Evolutionary conservation across 2,329 filamentous ascomycete species (phyloP).

Genomic region (Magnaporthiopsis incrustans): DNA sequence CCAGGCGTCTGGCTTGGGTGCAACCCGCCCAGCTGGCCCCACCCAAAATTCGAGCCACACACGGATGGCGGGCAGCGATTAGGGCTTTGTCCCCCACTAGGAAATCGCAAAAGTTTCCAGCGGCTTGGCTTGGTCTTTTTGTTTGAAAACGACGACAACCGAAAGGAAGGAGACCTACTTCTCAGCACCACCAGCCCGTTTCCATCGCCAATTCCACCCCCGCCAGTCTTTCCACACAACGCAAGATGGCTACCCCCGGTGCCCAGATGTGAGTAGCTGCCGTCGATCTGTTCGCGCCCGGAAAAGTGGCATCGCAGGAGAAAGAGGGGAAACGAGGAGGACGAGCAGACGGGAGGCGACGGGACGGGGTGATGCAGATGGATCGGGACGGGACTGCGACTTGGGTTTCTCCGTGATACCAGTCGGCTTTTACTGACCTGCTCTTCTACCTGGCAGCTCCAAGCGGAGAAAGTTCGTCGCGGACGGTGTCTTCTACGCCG

Average conservation of each 20-base stretch:
- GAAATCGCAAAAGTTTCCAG: background rate
- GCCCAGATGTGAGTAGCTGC: constrained; percentile 50
- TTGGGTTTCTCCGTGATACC: background rate
- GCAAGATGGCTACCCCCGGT: constrained; percentile 54
- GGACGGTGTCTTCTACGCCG: constrained; percentile 99
- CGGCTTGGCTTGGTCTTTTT: no score
- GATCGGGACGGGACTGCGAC: background rate
- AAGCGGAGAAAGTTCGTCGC: constrained; percentile 93
- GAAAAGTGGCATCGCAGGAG: background rate
- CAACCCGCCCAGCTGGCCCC: background rate
- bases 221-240: constrained; percentile 15
- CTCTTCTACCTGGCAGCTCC: constrained; percentile 47
- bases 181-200: background rate
- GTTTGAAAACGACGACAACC: background rate
- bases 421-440: background rate
- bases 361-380: background rate
- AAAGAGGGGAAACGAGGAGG: constrained; percentile 2
- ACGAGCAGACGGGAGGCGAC: background rate
- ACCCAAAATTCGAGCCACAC: background rate
- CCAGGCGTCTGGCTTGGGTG: no score
- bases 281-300: background rate
- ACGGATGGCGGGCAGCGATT: background rate
- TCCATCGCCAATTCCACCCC: constrained; percentile 8
- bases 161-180: background rate
- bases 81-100: background rate